Conservation (phyloP, 2,329 filamentous ascomycete genomes). For the Microsporum canis region DNA sequence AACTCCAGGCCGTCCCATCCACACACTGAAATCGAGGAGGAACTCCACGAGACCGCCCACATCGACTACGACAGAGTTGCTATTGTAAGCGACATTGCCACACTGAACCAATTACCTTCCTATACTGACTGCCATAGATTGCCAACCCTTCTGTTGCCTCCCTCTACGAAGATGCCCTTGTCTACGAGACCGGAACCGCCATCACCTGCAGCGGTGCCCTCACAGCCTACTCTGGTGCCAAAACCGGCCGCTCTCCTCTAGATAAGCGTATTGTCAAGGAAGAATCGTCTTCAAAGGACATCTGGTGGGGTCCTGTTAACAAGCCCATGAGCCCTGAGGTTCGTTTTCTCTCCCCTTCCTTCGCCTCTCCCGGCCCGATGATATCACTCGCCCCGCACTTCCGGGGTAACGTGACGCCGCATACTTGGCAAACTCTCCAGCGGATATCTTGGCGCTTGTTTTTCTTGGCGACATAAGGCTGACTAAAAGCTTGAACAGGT, state of each 20-base stretch:
- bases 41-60: conserved; percentile 93
- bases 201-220: conserved; percentile 92
- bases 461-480: conserved; percentile 9
- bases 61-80: conserved; percentile 98
- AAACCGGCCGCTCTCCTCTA: conserved; percentile 90
- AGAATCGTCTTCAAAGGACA: conserved; percentile 70
- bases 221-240: conserved; percentile 94
- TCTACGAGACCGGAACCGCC: conserved; percentile 93
- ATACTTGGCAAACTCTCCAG: not conserved
- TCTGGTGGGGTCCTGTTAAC: conserved; percentile 99
- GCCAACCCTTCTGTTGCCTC: conserved; percentile 92
- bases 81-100: conserved; percentile 52
- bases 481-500: conserved; percentile 48
- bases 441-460: not conserved
- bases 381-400: not conserved
- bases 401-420: not conserved
- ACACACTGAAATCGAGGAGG: conserved; percentile 95
- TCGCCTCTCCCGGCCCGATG: not conserved
- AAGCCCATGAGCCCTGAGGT: conserved; percentile 97
- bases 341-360: conserved; percentile 36
- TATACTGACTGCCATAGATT: conserved; percentile 35
- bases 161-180: conserved; percentile 96
- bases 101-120: not conserved
- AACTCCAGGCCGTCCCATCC: conserved; percentile 59
- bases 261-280: conserved; percentile 98